Conservation (phyloP, 805 yeast species). For the Lachancea lanzarotensis region DNA sequence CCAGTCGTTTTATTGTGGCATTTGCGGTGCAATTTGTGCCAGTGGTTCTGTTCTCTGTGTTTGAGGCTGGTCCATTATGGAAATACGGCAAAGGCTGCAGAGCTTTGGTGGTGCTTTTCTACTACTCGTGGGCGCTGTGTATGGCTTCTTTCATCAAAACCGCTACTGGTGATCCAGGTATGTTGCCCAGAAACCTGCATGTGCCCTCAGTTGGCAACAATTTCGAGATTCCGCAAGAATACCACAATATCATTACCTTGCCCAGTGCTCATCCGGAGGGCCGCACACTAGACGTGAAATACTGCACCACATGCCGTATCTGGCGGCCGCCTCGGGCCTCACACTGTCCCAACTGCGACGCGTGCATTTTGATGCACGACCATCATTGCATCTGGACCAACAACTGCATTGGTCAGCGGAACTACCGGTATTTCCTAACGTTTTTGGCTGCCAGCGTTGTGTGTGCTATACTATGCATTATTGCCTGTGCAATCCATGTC, state of each 20-base stretch:
- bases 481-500: conserved; percentile 20
- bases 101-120: conserved; percentile 42
- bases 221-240: conserved; percentile 48
- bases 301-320: conserved; percentile 57
- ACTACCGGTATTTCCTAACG: conserved; percentile 53
- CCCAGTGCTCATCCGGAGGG: conserved; percentile 34
- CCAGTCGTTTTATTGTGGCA: conserved; percentile 37
- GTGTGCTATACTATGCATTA: conserved; percentile 24
- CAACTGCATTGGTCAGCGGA: conserved; percentile 70
- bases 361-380: conserved; percentile 58
- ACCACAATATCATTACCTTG: conserved; percentile 42
- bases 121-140: conserved; percentile 51
- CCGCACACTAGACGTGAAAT: conserved; percentile 38
- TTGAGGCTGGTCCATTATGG: conserved; percentile 34
- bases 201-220: conserved; percentile 35
- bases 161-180: conserved; percentile 63
- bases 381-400: conserved; percentile 67
- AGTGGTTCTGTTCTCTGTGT: conserved; percentile 47
- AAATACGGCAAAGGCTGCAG: conserved; percentile 17
- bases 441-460: conserved; percentile 40
- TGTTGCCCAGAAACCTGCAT: conserved; percentile 62
- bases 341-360: conserved; percentile 66
- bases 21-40: conserved; percentile 37
- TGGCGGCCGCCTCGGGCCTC: conserved; percentile 76
- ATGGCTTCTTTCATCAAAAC: conserved; percentile 46